Base-by-base conservation (phyloP, 306 rosid genomes). In the Ormosia emarginata region DNA sequence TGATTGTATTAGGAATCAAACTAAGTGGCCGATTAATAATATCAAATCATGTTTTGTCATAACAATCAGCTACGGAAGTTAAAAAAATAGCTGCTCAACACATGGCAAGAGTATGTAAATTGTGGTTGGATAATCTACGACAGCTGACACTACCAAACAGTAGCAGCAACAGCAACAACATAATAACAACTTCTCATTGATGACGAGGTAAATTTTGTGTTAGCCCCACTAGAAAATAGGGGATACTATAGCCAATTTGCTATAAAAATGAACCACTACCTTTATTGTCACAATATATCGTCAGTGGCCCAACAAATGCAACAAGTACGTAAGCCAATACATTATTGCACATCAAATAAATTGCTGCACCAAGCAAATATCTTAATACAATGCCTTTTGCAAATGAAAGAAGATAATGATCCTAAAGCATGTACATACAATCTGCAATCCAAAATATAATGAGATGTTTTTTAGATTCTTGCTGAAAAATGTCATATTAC, bases 301-400 rank as follows among this genome's bases (percentile, higher is more conserved):
- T 70, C 6, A 86, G 93, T 88, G 93, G 89, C 74, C 36, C 70
- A 85, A 81, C 79, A 78, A 76, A 76, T 56, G 13, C 79, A 41
- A 64, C 40, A 82, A 90, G 82, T 87, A 86, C 88, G 90, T 74
- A 87, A 87, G 89, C 83, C 74, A 79, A 47, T 77, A 75, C 32
- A 74, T 57, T 13, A 24, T n/a, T 77, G 69, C 78, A 71, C 82
- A 74, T 24, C 85, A 85, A 64, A 89, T 79, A 87, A 87, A 87
- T 63, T 71, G 79, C 41, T 80, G 55, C 73, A 82, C 43, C 66
- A 50, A 79, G 57, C 64, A 52, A 52, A 80, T 87, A 83, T 74
- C 43, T 56, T 41, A 43, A 49, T 55, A 73, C 18, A 10, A n/a
- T 40, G 43, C 49, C 8, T 89, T 82, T 79, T 79, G 81, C 37